Evolutionary conservation across 495 filamentous ascomycete species (phyloP).

Genomic region (Lentithecium fluviatile): DNA sequence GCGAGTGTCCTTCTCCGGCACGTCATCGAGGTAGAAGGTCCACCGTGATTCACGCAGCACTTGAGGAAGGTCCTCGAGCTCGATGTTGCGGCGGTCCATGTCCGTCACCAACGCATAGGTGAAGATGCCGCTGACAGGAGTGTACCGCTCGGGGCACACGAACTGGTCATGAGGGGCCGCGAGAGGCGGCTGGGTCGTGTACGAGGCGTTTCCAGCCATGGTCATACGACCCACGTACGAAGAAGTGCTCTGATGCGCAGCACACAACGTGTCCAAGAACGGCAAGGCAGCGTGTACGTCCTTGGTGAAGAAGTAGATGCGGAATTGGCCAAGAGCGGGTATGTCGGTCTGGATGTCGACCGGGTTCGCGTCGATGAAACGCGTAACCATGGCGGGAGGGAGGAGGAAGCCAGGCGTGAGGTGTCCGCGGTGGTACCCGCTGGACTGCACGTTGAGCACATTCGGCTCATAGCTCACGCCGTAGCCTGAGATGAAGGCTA

Average conservation of each 20-base stretch:
- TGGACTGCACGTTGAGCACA: constrained; percentile 51
- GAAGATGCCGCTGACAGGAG: constrained; percentile 56
- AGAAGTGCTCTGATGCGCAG: constrained; percentile 43
- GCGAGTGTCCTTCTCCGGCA: constrained; percentile 46
- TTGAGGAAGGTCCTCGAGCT: constrained; percentile 59
- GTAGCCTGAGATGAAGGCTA: constrained; percentile 42
- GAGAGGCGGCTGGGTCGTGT: constrained; percentile 51
- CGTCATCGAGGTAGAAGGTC: constrained; percentile 66
- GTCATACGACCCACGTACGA: constrained; percentile 53
- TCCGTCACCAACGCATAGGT: constrained; percentile 57
- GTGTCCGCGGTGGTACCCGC: constrained; percentile 37
- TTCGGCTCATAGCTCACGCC: constrained; percentile 63
- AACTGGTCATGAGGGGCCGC: constrained; percentile 56
- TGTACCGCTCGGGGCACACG: constrained; percentile 60
- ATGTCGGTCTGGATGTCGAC: constrained; percentile 71
- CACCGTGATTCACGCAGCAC: constrained; percentile 60
- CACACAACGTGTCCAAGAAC: constrained; percentile 57
- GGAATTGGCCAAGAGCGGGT: constrained; percentile 67
- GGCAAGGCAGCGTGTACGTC: constrained; percentile 51
- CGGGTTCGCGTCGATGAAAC: constrained; percentile 69
- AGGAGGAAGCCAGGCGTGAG: constrained; percentile 60
- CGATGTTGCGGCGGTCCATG: constrained; percentile 55
- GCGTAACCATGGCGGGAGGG: constrained; percentile 61
- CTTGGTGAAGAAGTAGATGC: constrained; percentile 62
- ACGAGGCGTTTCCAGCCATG: constrained; percentile 52